Evolutionary conservation across 2,329 filamentous ascomycete genomes (phyloP), one percentile per base, ranked within the genome.

Genomic region (Aspergillus phoenicis): DNA sequence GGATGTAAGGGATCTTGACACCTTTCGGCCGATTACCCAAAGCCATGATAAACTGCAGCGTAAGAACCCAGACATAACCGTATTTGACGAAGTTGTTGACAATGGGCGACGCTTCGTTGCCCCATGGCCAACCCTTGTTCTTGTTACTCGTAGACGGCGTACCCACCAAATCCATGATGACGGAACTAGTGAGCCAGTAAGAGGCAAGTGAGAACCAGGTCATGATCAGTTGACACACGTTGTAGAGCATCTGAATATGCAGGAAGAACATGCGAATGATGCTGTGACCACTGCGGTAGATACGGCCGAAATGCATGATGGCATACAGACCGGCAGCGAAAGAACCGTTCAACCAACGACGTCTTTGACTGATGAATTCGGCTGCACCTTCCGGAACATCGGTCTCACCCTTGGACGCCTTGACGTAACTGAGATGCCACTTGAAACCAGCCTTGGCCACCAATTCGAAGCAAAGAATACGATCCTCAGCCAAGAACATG

Each of bases 401-500:
- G 22, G 95, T 99, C 80, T 99, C 95, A 80, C 91, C 95, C 87
- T 97, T 98, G 77, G 95, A 96, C 48, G 95, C 90, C 83, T 99
- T 99, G 84, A 99, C 96, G 78, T 99, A 99, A 60, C 91, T 93
- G 78, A 99, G 80, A 84, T 99, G 95, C 95, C 95, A 99, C 80
- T 99, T 99, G 69, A 94, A 96, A 66, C 95, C 95, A 58, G 95
- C 94, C 83, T 99, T 99, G 75, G 95, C 95, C 68, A 99, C 95
- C 75, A 99, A 83, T 78, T 99, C 95, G 85, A 98, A 99, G 84
- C 95, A 99, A 54, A 99, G 87, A 83, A 99, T 99, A 87, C 95
- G 93, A 89, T 99, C 95, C 82, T 99, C 95, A 79, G 95, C 95
- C 87, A 99, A 94, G 86, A 98, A 99, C 95, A 99, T 99, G 87